A percentile compares a stretch with the other conserved stretches of the same genome.
Conservation (phyloP, 441 rosid species). For the Pelargonium myrrhifolium region DNA sequence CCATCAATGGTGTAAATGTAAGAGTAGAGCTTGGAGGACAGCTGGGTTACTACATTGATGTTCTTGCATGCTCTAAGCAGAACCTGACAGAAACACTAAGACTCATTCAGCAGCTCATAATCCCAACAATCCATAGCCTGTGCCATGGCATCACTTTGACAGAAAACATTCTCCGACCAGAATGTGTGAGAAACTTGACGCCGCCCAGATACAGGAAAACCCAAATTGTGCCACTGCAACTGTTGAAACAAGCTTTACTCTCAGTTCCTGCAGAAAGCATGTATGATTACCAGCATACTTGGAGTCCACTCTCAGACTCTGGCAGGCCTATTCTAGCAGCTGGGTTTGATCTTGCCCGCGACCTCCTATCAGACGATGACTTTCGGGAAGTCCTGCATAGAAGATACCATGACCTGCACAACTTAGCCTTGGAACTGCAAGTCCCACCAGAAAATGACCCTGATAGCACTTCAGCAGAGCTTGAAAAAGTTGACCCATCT, state of each 20-base stretch:
- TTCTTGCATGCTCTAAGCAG: slow-evolving; percentile 82
- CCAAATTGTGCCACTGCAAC: slow-evolving; percentile 57
- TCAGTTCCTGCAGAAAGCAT: slow-evolving; percentile 81
- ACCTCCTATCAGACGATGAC: slow-evolving; percentile 88
- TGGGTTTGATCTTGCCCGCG: slow-evolving; percentile 79
- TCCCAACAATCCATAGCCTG: slow-evolving; percentile 74
- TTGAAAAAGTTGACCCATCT: slow-evolving; percentile 63
- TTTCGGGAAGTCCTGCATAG: slow-evolving; percentile 79
- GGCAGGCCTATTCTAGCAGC: slow-evolving; percentile 50
- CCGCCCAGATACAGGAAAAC: slow-evolving; percentile 72
- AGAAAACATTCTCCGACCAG: slow-evolving; percentile 74
- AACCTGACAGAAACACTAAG: slow-evolving; percentile 79
- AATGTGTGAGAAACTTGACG: slow-evolving; percentile 60
- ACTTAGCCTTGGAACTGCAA: slow-evolving; percentile 79
- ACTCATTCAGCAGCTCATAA: slow-evolving; percentile 62
- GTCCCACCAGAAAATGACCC: slow-evolving; percentile 50
- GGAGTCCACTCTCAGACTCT: slow-evolving; percentile 61
- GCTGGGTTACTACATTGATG: slow-evolving; percentile 70
- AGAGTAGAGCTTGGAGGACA: slow-evolving; percentile 95
- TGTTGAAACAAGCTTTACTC: slow-evolving; percentile 66
- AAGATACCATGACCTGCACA: slow-evolving; percentile 74
- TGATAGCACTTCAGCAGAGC: slow-evolving; percentile 33
- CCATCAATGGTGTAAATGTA: slow-evolving; percentile 63
- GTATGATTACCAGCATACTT: slow-evolving; percentile 93
- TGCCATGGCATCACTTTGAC: slow-evolving; percentile 72